These are phyloP conservation scores for Suillus plorans DNA, from an alignment of 768 basidiomycete genomes.

Conservation along the genomic window DNA sequence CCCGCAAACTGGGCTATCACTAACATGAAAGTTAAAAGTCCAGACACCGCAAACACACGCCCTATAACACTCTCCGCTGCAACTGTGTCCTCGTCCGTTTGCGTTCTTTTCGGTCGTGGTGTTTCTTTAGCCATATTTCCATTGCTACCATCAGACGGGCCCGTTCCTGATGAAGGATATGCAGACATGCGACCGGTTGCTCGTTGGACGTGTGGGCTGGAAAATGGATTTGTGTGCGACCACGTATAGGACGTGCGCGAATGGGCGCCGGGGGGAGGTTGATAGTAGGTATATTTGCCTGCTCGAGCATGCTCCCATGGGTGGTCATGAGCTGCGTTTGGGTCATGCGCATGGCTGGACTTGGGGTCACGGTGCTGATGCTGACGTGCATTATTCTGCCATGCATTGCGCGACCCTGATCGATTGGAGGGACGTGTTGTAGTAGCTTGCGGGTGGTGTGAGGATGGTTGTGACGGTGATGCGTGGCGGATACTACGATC, in stretches of 20 bases:
- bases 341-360: constrained; percentile 9
- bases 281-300: constrained; percentile 1
- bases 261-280: constrained; percentile 7
- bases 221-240: constrained; percentile 21
- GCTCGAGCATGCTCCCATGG: constrained; percentile 11
- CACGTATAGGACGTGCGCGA: constrained; percentile 2
- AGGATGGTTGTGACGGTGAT: background rate
- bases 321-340: constrained; percentile 11
- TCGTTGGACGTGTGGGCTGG: constrained; percentile 24
- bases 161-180: constrained; percentile 3
- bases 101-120: constrained; percentile 2
- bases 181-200: constrained; percentile 23
- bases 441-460: constrained; percentile 32
- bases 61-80: constrained; percentile 24
- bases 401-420: constrained; percentile 24
- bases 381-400: constrained; percentile 20
- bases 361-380: constrained; percentile 12
- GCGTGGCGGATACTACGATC: constrained; percentile 21
- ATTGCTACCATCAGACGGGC: constrained; percentile 5
- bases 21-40: constrained; percentile 26
- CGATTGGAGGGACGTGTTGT: constrained; percentile 25
- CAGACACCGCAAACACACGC: constrained; percentile 29
- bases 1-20: constrained; percentile 18
- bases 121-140: background rate
- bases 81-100: constrained; percentile 22